A percentile compares a stretch with the other conserved stretches of the same genome.
phyloP scores from a whole-genome alignment of 176 grass and related monocot genomes.

The Aegilops bicornis region DNA sequence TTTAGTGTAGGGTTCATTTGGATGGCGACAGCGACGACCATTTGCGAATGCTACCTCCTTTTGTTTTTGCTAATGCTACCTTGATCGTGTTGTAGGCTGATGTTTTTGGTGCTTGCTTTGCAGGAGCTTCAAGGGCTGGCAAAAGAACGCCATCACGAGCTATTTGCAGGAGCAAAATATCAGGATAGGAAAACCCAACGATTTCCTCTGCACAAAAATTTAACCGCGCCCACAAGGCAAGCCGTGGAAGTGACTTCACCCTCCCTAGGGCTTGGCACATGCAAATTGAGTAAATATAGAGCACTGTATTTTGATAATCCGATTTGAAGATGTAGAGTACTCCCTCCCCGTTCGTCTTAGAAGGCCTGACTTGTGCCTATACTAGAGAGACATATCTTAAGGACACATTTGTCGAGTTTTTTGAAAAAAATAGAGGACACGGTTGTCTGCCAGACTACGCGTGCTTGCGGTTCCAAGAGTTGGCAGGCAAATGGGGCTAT shows the following conservation, averaged over 20 bases:
- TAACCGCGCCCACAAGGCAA: background rate
- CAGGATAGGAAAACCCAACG: conserved; percentile 75
- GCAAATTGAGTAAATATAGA: conserved; percentile 1
- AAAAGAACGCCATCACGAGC: conserved; percentile 77
- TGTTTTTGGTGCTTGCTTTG: background rate
- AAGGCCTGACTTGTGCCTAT: background rate
- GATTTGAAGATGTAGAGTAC: background rate
- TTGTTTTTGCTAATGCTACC: background rate
- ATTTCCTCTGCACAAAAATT: conserved; percentile 28
- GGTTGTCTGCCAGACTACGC: background rate
- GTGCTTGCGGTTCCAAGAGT: background rate
- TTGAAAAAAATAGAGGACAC: too few species aligned
- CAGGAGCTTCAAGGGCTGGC: conserved; percentile 99
- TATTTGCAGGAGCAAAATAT: conserved; percentile 74
- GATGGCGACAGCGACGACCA: background rate
- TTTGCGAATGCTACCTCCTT: background rate
- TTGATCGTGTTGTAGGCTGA: background rate
- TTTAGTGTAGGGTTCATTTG: background rate
- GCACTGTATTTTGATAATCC: background rate
- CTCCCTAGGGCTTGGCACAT: background rate
- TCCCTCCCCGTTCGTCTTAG: background rate
- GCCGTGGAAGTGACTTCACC: background rate
- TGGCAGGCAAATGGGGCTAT: background rate
- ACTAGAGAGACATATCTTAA: background rate
- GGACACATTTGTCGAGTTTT: background rate